Conservation (phyloP, 345 rosid genomes). For the Schrenkiella parvula region DNA sequence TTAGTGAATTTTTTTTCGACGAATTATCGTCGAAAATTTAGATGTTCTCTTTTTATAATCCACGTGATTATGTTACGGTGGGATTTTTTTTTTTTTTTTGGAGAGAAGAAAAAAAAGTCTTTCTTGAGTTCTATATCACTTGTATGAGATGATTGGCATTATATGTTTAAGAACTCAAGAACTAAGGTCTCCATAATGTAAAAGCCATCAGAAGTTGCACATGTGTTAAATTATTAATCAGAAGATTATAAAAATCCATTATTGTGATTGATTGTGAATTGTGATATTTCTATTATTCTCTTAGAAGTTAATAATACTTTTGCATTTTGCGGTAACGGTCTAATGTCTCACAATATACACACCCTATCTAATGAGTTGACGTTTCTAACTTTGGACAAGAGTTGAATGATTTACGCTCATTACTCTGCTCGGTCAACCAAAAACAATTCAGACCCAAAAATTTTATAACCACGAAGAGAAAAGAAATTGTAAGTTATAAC, state of each 20-base stretch:
- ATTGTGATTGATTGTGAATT: constrained; percentile 15
- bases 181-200: constrained; percentile 22
- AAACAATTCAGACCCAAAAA: constrained; percentile 11
- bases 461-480: background rate
- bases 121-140: constrained; percentile 18
- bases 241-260: background rate
- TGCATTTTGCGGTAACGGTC: constrained; percentile 5
- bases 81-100: constrained; percentile 26
- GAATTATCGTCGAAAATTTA: constrained; percentile 23
- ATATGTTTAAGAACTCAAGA: constrained; percentile 10
- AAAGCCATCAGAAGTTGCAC: constrained; percentile 21
- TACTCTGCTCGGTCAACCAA: constrained; percentile 1
- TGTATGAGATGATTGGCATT: constrained; percentile 10
- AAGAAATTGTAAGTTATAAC: background rate
- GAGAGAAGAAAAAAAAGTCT: background rate
- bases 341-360: background rate
- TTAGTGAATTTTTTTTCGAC: constrained; percentile 20
- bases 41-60: constrained; percentile 27
- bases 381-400: constrained; percentile 16
- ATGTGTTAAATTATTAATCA: constrained; percentile 27
- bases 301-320: background rate
- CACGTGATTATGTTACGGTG: constrained; percentile 34
- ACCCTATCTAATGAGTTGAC: constrained; percentile 9
- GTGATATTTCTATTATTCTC: background rate
- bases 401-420: background rate